Evolutionary conservation across 2,329 filamentous ascomycete genomes (phyloP), one percentile per base, ranked within the genome.

Genomic region (Didymella segeticola): DNA sequence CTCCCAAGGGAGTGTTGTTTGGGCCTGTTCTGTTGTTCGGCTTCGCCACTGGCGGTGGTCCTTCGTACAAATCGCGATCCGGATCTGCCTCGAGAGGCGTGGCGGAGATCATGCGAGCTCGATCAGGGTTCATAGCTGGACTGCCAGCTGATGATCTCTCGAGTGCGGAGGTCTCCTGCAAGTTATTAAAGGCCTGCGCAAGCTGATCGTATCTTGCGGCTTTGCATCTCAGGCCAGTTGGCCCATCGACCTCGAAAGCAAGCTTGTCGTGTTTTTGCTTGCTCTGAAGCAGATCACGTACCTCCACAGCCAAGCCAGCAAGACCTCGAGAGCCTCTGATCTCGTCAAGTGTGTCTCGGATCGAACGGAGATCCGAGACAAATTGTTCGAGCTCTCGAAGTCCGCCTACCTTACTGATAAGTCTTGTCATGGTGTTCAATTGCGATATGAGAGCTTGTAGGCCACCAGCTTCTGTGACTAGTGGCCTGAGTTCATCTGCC

Each of bases 21-120:
- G 63, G 57, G n/a, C 61, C 61, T 8, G 56, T 64, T 33, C 30
- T 62, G 15, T 36, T 58, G 8, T 10, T 17, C 10, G 52, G 42
- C 14, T 56, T 25, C 6, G 22, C 19, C 15, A 53, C 34, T 8
- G 43, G 38, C 8, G 38, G 52, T 43, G 42, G 36, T 12, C 56
- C 43, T 20, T 62, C 61, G 15, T 61, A 61, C 29, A 63, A 22
- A 27, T 62, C 59, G 19, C 54, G 57, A 43, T 60, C 51, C 9
- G 57, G 57, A 27, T 63, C 59, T 9, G 36, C 22, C 17, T 46
- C 52, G 30, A 54, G 46, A 23, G 50, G 53, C 5, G 43, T 47
- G 4, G 30, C 25, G 14, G 48, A 58, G 4, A 64, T 60, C 22
- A 58, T 36, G 10, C 19, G 56, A 5, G 61, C 59, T 26, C 61